Base-by-base conservation (phyloP, 2,329 filamentous ascomycete genomes). In the Talaromyces sp. region DNA sequence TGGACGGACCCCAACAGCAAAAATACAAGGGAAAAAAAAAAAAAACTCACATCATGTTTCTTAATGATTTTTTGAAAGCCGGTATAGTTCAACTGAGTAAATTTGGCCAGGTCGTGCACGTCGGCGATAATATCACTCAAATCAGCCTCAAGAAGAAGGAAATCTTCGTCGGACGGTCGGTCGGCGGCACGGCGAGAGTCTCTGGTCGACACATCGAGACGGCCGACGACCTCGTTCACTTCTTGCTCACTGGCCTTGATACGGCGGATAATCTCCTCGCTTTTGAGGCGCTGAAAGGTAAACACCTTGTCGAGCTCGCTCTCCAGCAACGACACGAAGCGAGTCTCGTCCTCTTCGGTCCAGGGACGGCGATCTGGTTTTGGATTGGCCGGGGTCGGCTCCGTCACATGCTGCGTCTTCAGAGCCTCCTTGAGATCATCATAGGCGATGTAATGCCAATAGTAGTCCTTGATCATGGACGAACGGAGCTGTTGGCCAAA, bases 11-110 rank as follows among this genome's bases (percentile, higher is more conserved):
- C 3, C 26, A 17, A 32, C 24, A 6, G 10, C 5, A 14, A 6
- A 14, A 19, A 31, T 19, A 29, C n/a, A n/a, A n/a, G 19, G 24
- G 26, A 27, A 27, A 27, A 27, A 14, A 31, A 31, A 6, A 14
- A 31, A 41, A 38, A 9, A 80, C 89, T 68, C 77, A 93, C 90
- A 79, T 97, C 95, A 76, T 99, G 95, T 82, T 99, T 99, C 83
- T 99, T 99, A 77, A 99, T 96, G 65, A 99, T 99, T 82, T 99
- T 99, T 81, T 97, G 96, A 75, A 99, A 99, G 5, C 95, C 95
- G 0, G 93, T 98, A 73, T 99, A 99, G 78, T 99, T 99, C 72
- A 99, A 80, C 79, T 97, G 93, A 7, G 96, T 96, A 74, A 96
- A 99, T 78, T 98, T 98, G 75, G 95, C 93, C 62, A 99, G 83